Evolutionary conservation across 129 eudicot genomes (phyloP).

Genomic region (Calendula officinalis): DNA sequence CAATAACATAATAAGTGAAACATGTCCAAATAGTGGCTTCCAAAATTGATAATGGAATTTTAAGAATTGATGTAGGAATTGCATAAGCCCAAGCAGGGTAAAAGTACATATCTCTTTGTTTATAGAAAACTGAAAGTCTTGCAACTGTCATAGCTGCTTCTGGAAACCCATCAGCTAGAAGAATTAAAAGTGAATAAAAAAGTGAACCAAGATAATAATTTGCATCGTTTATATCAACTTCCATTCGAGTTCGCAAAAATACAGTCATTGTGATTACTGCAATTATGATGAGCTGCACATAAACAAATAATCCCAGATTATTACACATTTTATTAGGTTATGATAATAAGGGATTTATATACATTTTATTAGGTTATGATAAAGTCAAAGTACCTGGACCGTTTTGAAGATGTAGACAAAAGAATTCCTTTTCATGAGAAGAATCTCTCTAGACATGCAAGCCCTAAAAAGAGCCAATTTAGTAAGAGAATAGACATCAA

Average conservation of each 20-base stretch:
- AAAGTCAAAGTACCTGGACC: slow-evolving; percentile 35
- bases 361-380: neutral
- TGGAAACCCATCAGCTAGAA: slow-evolving; percentile 69
- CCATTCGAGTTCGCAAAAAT: slow-evolving; percentile 58
- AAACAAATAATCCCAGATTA: neutral
- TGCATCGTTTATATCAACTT: slow-evolving; percentile 48
- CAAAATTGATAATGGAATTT: slow-evolving; percentile 62
- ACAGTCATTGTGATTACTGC: slow-evolving; percentile 71
- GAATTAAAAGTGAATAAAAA: slow-evolving; percentile 52
- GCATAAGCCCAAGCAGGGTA: slow-evolving; percentile 97
- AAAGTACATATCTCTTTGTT: slow-evolving; percentile 76
- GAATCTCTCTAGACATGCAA: slow-evolving; percentile 50
- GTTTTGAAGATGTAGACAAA: slow-evolving; percentile 44
- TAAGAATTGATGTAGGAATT: slow-evolving; percentile 65
- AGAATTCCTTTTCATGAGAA: slow-evolving; percentile 45
- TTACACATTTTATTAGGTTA: neutral
- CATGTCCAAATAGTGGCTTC: slow-evolving; percentile 55
- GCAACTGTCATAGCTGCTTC: slow-evolving; percentile 64
- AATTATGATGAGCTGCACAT: slow-evolving; percentile 55
- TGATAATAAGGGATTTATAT: neutral
- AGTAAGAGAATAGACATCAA: slow-evolving; percentile 40
- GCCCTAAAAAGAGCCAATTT: slow-evolving; percentile 49
- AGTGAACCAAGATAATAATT: slow-evolving; percentile 71
- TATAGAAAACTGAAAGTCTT: slow-evolving; percentile 72
- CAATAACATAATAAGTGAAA: slow-evolving; percentile 73